A percentile compares a stretch with the other conserved stretches of the same genome.
These are phyloP conservation scores for Tolypocladium tropicale DNA, from an alignment of 2,329 filamentous ascomycete species.

Conservation along the genomic window DNA sequence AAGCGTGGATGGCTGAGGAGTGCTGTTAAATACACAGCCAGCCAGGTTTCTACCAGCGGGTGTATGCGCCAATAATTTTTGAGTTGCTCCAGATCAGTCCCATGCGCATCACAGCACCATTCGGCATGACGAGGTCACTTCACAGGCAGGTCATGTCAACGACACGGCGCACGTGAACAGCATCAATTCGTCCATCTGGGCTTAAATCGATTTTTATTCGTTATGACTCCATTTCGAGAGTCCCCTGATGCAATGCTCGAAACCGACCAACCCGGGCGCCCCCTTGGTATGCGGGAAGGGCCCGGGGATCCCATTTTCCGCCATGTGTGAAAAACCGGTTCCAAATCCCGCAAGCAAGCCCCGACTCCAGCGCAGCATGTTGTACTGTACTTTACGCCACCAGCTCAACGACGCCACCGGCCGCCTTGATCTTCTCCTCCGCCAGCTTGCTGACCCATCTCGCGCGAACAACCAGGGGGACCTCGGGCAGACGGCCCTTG, in stretches of 20 bases:
- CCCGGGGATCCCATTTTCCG: constrained; percentile 5
- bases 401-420: constrained; percentile 90
- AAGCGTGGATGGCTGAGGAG: background rate
- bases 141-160: background rate
- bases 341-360: constrained; percentile 5
- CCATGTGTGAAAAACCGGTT: constrained; percentile 6
- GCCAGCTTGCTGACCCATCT: constrained; percentile 93
- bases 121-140: background rate
- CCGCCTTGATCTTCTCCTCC: constrained; percentile 98
- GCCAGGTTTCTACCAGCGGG: no score
- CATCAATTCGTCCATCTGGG: constrained; percentile 9
- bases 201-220: constrained; percentile 30
- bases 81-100: background rate
- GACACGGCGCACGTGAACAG: background rate
- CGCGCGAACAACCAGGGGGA: constrained; percentile 90
- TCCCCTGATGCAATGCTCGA: constrained; percentile 31
- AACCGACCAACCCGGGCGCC: constrained; percentile 25
- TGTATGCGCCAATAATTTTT: no score
- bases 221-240: constrained; percentile 28
- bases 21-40: background rate
- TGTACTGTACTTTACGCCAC: constrained; percentile 54
- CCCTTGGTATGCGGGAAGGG: constrained; percentile 8
- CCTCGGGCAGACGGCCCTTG: constrained; percentile 89
- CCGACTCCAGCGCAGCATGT: background rate
- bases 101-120: no score